These are phyloP conservation scores for Podosphaera xanthii DNA, from an alignment of 2,329 filamentous ascomycete genomes.

Conservation along the genomic window DNA sequence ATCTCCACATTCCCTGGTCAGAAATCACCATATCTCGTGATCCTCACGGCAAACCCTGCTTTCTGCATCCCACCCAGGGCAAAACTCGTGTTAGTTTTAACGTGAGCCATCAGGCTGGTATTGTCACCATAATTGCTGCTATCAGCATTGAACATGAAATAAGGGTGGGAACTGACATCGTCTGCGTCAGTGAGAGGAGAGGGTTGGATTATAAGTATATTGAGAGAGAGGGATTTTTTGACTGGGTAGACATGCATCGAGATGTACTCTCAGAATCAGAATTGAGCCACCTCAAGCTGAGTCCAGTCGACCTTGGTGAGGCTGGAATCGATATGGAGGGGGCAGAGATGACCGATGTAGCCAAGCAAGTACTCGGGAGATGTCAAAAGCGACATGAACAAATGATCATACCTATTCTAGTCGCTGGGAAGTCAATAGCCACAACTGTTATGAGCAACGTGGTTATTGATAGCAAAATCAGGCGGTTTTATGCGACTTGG, in stretches of 20 bases:
- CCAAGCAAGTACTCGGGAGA: conserved; percentile 9
- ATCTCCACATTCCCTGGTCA: conserved; percentile 35
- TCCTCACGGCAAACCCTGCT: conserved; percentile 22
- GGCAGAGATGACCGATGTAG: conserved; percentile 4
- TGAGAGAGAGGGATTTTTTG: conserved; percentile 33
- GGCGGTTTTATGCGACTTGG: conserved; percentile 57
- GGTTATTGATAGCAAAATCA: conserved; percentile 36
- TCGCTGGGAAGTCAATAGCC: conserved; percentile 2
- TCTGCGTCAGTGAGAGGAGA: conserved; percentile 48
- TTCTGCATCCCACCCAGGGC: conserved; percentile 8
- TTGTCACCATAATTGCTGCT: conserved; percentile 41
- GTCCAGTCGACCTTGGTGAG: conserved; percentile 5
- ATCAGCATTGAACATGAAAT: conserved; percentile 11
- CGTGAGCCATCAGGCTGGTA: conserved; percentile 53
- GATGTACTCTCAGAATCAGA: conserved; percentile 46
- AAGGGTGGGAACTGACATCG: conserved; percentile 51
- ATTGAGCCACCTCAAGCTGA: conserved; percentile 32
- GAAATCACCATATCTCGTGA: conserved; percentile 32
- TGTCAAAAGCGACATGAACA: conserved; percentile 9
- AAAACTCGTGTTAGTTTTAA: conserved; percentile 35
- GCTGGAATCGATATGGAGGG: conserved; percentile 3
- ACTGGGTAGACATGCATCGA: conserved; percentile 48
- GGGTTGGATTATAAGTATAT: conserved; percentile 36
- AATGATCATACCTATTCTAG: conserved; percentile 5
- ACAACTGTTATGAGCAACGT: conserved; percentile 12